These are phyloP conservation scores for Citrus reticulata DNA, from an alignment of 345 rosid genomes.

Conservation along the genomic window DNA sequence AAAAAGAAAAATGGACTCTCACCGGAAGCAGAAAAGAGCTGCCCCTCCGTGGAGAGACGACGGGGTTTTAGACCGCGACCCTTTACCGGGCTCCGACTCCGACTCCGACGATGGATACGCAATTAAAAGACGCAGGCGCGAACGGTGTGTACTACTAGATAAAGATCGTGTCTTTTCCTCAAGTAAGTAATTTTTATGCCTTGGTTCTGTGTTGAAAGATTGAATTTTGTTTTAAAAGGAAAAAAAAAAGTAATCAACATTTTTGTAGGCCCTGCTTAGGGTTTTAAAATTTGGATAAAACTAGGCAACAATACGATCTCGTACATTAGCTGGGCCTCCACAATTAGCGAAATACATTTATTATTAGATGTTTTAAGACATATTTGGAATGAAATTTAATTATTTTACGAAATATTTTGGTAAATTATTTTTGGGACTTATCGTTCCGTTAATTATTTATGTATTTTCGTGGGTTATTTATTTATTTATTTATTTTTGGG, in stretches of 20 bases:
- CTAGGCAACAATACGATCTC: not conserved
- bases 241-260: no score
- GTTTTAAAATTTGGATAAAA: not conserved
- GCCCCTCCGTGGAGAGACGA: no score
- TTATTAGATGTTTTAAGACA: not conserved
- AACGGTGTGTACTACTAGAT: not conserved
- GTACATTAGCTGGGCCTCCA: not conserved
- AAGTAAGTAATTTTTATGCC: not conserved
- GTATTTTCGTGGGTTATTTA: not conserved
- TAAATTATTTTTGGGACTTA: no score
- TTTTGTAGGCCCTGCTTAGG: not conserved
- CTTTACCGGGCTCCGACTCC: not conserved
- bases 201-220: not conserved
- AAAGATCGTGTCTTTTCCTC: not conserved
- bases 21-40: no score
- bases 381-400: no score
- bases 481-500: not conserved
- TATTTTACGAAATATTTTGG: no score
- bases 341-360: not conserved
- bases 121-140: conserved; percentile 51
- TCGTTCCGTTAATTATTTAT: no score
- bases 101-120: not conserved
- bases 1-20: no score
- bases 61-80: no score
- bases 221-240: not conserved